phyloP scores from a whole-genome alignment of 2,329 filamentous ascomycete species.

The Amylocarpus encephaloides region DNA sequence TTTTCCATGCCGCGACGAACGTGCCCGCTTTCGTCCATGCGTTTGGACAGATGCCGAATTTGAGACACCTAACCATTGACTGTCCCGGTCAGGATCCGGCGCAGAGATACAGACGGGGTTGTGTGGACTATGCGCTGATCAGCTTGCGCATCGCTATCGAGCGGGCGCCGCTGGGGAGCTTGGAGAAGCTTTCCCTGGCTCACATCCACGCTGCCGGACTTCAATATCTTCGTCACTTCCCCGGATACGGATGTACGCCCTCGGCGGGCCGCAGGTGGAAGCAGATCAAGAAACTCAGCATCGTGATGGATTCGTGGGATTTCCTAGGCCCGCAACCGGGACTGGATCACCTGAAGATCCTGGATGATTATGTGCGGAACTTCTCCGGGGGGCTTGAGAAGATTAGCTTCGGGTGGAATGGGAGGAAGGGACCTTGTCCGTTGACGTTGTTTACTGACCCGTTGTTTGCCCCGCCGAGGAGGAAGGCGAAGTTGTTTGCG shows the following conservation, averaged over 20 bases:
- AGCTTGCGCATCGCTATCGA: conserved; percentile 80
- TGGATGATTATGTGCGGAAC: conserved; percentile 71
- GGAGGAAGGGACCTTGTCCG: conserved; percentile 66
- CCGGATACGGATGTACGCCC: conserved; percentile 69
- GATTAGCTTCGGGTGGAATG: conserved; percentile 72
- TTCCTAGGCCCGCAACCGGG: conserved; percentile 54
- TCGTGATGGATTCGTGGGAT: conserved; percentile 67
- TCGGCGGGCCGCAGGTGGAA: conserved; percentile 67
- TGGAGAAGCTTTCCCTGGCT: conserved; percentile 65
- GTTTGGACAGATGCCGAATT: conserved; percentile 59
- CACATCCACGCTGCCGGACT: conserved; percentile 71
- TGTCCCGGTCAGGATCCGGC: conserved; percentile 66
- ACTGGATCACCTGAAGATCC: conserved; percentile 66
- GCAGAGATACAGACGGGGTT: conserved; percentile 67
- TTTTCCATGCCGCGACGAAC: conserved; percentile 87
- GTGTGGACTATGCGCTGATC: conserved; percentile 84
- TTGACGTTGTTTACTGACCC: conserved; percentile 59
- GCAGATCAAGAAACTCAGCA: conserved; percentile 67
- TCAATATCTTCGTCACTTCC: conserved; percentile 67
- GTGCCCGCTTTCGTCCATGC: conserved; percentile 76
- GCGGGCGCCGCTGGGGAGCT: conserved; percentile 56
- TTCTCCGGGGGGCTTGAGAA: conserved; percentile 62
- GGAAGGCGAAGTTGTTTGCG: conserved; percentile 53
- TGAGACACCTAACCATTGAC: conserved; percentile 68
- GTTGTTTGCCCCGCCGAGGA: conserved; percentile 53